Base-by-base conservation (phyloP, 192 early-diverging fungal genomes). In the Lobulomyces angularis region DNA sequence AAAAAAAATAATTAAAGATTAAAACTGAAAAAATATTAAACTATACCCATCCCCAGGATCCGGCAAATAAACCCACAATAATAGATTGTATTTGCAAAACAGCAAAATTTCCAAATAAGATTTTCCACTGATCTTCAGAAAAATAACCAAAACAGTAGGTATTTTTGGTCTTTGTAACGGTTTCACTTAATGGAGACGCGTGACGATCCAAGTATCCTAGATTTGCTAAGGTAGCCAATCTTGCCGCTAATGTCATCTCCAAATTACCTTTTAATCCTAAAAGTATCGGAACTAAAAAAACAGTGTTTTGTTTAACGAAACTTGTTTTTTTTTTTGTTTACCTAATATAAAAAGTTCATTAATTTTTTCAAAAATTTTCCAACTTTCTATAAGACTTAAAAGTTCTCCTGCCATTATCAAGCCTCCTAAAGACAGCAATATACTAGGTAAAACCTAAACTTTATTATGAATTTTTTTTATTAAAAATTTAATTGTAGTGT, bases 251-350 rank as follows among this genome's bases (percentile, higher is more conserved):
- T 35, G 85, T 92, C 67, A 90, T 82, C 51, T 92, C 89, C 11
- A 90, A 68, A 56, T 90, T 92, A 40, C 89, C 86, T 45, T 92
- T 92, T 14, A 92, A 56, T 48, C 88, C 88, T 22, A 92, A 53
- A 8, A 92, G 50, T 22, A 88, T 79, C 2, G 88, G 75, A 0
- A 90, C 81, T 43, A 92, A 72, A 41, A 92, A 80, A 54, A 88
- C 83, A 7, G 90, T 55, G 46, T 83, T 79, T 2, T 81, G 67
- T 12, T 83, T 59, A 5, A 58, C 38, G 5, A 54, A 54, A 4
- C 20, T 45, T 8, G 6, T 37, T 14, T 48, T 43, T 18, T 23
- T 39, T 24, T 33, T 43, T 18, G 12, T 23, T 12, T 12, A 43
- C 12, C 12, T 16, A 16, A 32, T 16, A 32, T 12, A 16, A 16